phyloP scores from a whole-genome alignment of 768 basidiomycete species.

The Mycena filopes region DNA sequence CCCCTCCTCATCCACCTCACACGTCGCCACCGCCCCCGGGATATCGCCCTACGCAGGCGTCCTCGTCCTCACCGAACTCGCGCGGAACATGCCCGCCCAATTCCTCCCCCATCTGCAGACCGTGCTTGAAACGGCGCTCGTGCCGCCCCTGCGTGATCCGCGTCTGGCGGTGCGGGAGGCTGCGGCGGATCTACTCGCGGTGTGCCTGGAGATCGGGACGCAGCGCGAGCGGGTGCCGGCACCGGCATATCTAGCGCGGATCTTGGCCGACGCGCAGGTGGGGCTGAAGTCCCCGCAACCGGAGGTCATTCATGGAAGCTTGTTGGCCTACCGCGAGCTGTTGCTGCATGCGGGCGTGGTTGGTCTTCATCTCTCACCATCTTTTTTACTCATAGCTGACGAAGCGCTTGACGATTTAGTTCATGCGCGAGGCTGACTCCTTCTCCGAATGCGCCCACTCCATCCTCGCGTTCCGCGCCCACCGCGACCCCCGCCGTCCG shows the following conservation, averaged over 20 bases:
- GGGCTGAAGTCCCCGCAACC: constrained; percentile 68
- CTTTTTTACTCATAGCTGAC: not conserved
- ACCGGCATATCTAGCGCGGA: constrained; percentile 59
- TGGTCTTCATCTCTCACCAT: not conserved
- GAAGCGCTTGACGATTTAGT: constrained; percentile 65
- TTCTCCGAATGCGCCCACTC: constrained; percentile 91
- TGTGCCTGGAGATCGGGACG: constrained; percentile 74
- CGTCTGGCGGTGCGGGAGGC: constrained; percentile 80
- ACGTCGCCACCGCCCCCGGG: constrained; percentile 50
- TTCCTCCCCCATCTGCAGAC: constrained; percentile 72
- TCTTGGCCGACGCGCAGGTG: constrained; percentile 73
- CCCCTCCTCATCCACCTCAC: constrained; percentile 51
- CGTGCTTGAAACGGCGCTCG: constrained; percentile 77
- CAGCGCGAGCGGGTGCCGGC: constrained; percentile 54
- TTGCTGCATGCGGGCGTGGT: constrained; percentile 78
- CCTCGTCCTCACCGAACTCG: constrained; percentile 78
- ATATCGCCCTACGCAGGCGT: constrained; percentile 77
- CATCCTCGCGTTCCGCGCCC: constrained; percentile 87
- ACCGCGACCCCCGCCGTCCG: constrained; percentile 89
- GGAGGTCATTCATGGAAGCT: constrained; percentile 77
- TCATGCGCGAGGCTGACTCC: constrained; percentile 88
- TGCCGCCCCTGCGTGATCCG: constrained; percentile 70
- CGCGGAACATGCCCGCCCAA: constrained; percentile 70
- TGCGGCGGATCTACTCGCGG: constrained; percentile 77
- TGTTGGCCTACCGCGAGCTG: constrained; percentile 77